These are phyloP conservation scores for Candida maris DNA, from an alignment of 805 yeast species.

Conservation along the genomic window DNA sequence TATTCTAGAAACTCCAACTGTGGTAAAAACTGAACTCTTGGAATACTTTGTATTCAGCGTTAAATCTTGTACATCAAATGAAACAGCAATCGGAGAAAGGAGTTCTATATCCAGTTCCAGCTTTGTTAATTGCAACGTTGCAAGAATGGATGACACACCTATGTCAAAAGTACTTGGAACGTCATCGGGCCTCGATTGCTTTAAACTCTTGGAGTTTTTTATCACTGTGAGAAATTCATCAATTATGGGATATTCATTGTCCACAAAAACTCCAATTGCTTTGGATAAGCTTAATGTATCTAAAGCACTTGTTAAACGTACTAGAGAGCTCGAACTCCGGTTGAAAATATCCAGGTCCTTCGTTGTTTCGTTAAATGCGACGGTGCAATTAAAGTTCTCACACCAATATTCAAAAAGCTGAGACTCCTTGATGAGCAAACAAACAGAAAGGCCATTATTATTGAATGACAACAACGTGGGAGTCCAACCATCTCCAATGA, in stretches of 20 bases:
- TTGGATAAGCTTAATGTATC: constrained; percentile 21
- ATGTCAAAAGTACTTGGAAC: constrained; percentile 1
- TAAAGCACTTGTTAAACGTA: constrained; percentile 15
- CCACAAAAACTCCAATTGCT: constrained; percentile 19
- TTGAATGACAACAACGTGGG: constrained; percentile 22
- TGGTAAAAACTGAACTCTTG: constrained; percentile 8
- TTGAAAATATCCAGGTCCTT: constrained; percentile 22
- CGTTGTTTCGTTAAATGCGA: constrained; percentile 21
- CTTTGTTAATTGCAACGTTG: constrained; percentile 7
- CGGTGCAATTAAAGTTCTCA: constrained; percentile 10
- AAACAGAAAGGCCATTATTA: constrained; percentile 1
- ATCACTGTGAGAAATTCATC: constrained; percentile 15
- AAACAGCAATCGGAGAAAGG: constrained; percentile 18
- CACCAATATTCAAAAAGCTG: constrained; percentile 14
- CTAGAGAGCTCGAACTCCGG: constrained; percentile 12
- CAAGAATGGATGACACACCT: constrained; percentile 4
- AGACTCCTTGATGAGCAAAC: constrained; percentile 7
- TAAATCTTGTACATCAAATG: constrained; percentile 12
- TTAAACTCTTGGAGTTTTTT: neutral
- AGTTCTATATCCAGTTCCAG: constrained; percentile 11
- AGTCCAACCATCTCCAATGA: constrained; percentile 11
- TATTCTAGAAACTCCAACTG: constrained; percentile 8
- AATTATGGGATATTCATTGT: constrained; percentile 23
- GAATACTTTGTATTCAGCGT: constrained; percentile 9
- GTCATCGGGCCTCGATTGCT: neutral